Evolutionary conservation across 345 rosid species (phyloP), one percentile per base, ranked within the genome.

Genomic region (Turnera subulata): DNA sequence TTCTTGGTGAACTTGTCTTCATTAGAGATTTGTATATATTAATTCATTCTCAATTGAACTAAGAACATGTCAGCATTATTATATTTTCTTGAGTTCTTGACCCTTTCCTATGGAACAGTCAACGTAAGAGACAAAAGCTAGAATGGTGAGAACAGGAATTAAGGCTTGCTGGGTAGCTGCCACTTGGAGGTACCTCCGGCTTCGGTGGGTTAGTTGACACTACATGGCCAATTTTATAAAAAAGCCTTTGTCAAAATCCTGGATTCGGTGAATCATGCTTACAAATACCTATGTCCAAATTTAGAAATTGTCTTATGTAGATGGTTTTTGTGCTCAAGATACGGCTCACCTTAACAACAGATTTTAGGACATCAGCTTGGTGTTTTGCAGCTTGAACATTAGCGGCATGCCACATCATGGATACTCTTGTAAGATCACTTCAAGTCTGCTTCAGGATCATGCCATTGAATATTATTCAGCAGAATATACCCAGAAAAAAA

Each of bases 161-260:
- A 23, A 52, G 74, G 56, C 69, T 63, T 46, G 8, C 60, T 62
- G 26, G 63, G 70, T 44, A 46, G 74, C 83, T 70, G 83, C 91
- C 91, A 79, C 64, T 67, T 84, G 91, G 91, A 68, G 68, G 70
- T 17, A 48, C 56, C 42, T 58, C 81, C 74, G 45, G 67, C 65
- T 58, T 63, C 35, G 2, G 33, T 13, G 66, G 68, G 59, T 64
- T 62, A 21, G 71, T 67, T 58, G 26, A 26, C 26, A 24, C 54
- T 55, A 50, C 55, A 52, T 59, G 12, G 24, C 32, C 17, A 19
- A 52, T 53, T 42, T 13, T 44, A n/a, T 19, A 17, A 35, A 42
- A 13, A 19, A 22, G 14, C 21, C 50, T 21, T 43, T 32, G 11
- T 5, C 32, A 10, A 45, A 58, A 24, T 48, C 21, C 29, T 48